Percentiles rank a stretch among this genome's conserved stretches.
Evolutionary conservation across 78 protist species (phyloP).

Genomic region (Dictyostelium brefeldianum): DNA sequence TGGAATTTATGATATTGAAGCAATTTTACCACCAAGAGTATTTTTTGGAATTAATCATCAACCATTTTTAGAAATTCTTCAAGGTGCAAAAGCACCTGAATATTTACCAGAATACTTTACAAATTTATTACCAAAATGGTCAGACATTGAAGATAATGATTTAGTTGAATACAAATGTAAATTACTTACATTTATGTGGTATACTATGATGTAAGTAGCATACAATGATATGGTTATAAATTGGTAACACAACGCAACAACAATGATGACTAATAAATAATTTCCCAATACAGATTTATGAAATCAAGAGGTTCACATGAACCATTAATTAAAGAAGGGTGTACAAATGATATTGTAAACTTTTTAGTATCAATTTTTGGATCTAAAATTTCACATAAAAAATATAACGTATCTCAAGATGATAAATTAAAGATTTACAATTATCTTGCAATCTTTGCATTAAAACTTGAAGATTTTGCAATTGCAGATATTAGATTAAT

Average conservation of each 20-base stretch:
- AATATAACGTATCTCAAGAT: background rate
- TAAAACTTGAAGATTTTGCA: slow-evolving; percentile 20
- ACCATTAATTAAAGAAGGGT: slow-evolving; percentile 9
- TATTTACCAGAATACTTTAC: slow-evolving; percentile 28
- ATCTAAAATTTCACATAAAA: background rate
- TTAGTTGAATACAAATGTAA: background rate
- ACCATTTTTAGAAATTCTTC: background rate
- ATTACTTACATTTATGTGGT: slow-evolving; percentile 29
- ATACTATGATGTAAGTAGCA: slow-evolving; percentile 1
- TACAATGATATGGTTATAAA: background rate
- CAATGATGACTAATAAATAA: no score
- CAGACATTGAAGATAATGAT: background rate
- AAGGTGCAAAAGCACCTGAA: background rate
- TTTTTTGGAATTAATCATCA: slow-evolving; percentile 36
- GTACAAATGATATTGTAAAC: background rate
- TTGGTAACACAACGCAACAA: no score
- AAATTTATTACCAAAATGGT: background rate
- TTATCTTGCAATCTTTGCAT: slow-evolving; percentile 22
- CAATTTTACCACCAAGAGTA: slow-evolving; percentile 54
- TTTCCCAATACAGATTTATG: background rate
- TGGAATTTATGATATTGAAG: slow-evolving; percentile 44
- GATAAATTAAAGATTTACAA: slow-evolving; percentile 18
- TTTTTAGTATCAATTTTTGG: slow-evolving; percentile 1
- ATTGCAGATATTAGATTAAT: background rate
- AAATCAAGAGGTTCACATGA: slow-evolving; percentile 1